Base-by-base conservation (phyloP, 1,284 basidiomycete genomes). In the Uromyces viciae-fabae region DNA sequence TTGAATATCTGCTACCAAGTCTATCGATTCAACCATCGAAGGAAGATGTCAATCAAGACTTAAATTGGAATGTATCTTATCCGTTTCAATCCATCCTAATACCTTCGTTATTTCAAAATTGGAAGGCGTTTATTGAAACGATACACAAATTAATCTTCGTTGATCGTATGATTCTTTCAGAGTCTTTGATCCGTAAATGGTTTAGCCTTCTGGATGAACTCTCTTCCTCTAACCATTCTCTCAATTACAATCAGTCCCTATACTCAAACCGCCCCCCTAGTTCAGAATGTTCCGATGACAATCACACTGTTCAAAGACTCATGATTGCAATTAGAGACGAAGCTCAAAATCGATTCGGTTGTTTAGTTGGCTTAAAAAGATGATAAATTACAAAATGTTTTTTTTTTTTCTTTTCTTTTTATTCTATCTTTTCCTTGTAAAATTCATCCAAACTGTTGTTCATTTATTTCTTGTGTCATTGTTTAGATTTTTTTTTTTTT, bases 171-270 rank as follows among this genome's bases (percentile, higher is more conserved):
- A 77, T 77, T 49, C 33, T 77, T 31, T 77, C 75, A 43, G 75
- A 77, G 52, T 77, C 75, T n/a, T 69, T 69, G 25, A 77, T 77
- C 75, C n/a, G 52, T 8, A 77, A 77, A 77, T 77, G 75, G 75
- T 64, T 77, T 52, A 28, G 22, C n/a, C 46, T 56, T 14, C 75
- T 77, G 42, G 64, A 77, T n/a, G 75, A 52, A 25, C 46, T 77
- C 38, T 62, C 75, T 31, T 42, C 36, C 11, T 58, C 42, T 25
- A 25, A 76, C 28, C 8, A 64, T 14, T 19, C 33, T 1, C 25
- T 36, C 14, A 9, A 22, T 42, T 64, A n/a, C 7, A 46, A 42
- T n/a, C 74, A 31, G n/a, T 43, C 46, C n/a, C 28, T 46, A 28
- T 40, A 64, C 19, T 17, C 58, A 31, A 22, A 11, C 15, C 43